These are phyloP conservation scores for Usnea hakonensis DNA, from an alignment of 495 filamentous ascomycete genomes.

Conservation along the genomic window DNA sequence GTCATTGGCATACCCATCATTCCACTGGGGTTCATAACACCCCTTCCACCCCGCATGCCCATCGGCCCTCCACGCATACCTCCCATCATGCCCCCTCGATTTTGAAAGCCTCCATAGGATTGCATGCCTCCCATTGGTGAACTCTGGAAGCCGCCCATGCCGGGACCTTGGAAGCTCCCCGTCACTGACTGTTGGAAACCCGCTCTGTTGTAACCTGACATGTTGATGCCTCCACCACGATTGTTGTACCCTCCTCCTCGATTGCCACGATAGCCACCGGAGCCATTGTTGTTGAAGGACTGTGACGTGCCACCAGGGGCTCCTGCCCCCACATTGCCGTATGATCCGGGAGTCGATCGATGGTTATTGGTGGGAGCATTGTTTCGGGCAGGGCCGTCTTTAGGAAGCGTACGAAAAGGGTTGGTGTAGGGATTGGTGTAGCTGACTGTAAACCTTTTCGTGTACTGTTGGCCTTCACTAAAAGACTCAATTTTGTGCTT, in stretches of 20 bases:
- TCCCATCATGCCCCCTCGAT: conserved; percentile 54
- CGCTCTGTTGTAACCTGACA: conserved; percentile 46
- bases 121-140: conserved; percentile 50
- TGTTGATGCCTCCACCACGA: conserved; percentile 37
- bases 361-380: conserved; percentile 45
- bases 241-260: conserved; percentile 45
- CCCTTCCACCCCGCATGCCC: conserved; percentile 66
- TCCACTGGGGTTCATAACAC: conserved; percentile 42
- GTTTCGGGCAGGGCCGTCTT: conserved; percentile 73
- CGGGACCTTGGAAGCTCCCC: conserved; percentile 35
- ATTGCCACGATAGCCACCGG: conserved; percentile 42
- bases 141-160: conserved; percentile 58
- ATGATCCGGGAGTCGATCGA: conserved; percentile 28
- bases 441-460: conserved; percentile 62
- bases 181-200: conserved; percentile 39
- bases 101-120: conserved; percentile 51
- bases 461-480: conserved; percentile 43
- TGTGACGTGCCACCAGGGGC: conserved; percentile 20
- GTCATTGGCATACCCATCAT: conserved; percentile 37
- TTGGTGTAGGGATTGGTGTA: conserved; percentile 74
- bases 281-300: conserved; percentile 33
- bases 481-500: conserved; percentile 73
- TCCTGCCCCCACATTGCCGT: conserved; percentile 26
- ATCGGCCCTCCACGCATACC: conserved; percentile 60
- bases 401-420: conserved; percentile 85